Base-by-base conservation (phyloP, 164 flowering plant genomes). In the Berberis thunbergii region DNA sequence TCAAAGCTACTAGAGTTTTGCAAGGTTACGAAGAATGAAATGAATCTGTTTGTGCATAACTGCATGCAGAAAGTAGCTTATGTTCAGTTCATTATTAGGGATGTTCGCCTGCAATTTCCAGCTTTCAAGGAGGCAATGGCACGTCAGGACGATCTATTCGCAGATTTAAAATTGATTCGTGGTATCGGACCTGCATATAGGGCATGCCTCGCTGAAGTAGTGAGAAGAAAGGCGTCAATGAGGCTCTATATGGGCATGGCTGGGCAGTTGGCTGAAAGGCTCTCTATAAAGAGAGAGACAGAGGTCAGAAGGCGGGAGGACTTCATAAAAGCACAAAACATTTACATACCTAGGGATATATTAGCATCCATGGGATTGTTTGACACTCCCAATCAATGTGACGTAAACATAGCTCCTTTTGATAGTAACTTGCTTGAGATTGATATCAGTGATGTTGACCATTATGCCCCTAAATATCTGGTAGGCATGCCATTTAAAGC, bases 231-330 rank as follows among this genome's bases (percentile, higher is more conserved):
- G 75, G 90, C 98, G 50, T 80, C 85, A 26, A 86, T 88, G 96
- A 95, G 91, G 77, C 89, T 95, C 62, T 95, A 91, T 75, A 95
- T 95, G 99, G 98, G 99, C 63, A 80, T 83, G 87, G 99, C 98
- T 71, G 99, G 99, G n/a, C 96, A 89, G 59, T 69, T 95, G 74
- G 99, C 99, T 45, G 99, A 95, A 78, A 83, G 69, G 72, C 96
- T 95, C 70, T 97, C 99, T 40, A 71, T 79, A 53, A 87, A 79
- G 82, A 83, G 98, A 76, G 99, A 89, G 63, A 67, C 50, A 44
- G 99, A 95, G 79, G 86, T 86, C 65, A 81, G 91, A 75, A 82
- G 81, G 68, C 80, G 99, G 26, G 98, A 91, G 60, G 97, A 84
- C 69, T 95, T 95, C 67, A 64, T 88, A 63, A 91, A 80, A 73